Conservation (phyloP, 78 protist genomes). For the Planoprotostelium fungivorum region DNA sequence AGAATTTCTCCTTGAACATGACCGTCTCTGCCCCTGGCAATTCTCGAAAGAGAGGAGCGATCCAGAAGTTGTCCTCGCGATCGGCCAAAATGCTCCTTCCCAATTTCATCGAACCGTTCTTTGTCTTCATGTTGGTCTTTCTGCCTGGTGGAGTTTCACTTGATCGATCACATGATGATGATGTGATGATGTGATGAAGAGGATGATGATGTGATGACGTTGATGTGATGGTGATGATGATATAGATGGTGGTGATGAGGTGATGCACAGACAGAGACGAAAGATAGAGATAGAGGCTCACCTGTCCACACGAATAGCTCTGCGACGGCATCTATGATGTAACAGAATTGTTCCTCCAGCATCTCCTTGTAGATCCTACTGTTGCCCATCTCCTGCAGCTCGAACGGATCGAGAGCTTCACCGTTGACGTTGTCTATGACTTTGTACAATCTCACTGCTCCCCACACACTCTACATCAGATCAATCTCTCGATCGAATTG, state of each 20-base stretch:
- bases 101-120: conserved; percentile 25
- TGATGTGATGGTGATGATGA: too few relatives aligned
- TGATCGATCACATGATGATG: too few relatives aligned
- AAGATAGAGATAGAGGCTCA: too few relatives aligned
- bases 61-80: conserved; percentile 3
- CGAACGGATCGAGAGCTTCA: neutral
- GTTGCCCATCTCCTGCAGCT: conserved; percentile 18
- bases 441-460: neutral
- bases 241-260: too few relatives aligned
- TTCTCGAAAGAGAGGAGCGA: conserved; percentile 29
- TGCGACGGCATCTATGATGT: conserved; percentile 46
- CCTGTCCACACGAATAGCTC: conserved; percentile 73
- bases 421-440: neutral
- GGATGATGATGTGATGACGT: too few relatives aligned
- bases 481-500: neutral
- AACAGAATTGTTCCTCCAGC: conserved; percentile 28
- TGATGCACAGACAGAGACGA: too few relatives aligned
- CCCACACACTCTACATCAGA: neutral
- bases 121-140: conserved; percentile 17
- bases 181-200: too few relatives aligned
- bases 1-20: conserved; percentile 54
- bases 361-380: conserved; percentile 37
- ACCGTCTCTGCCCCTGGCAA: conserved; percentile 64
- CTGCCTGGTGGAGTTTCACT: too few relatives aligned
- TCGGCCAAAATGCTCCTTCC: conserved; percentile 26